A percentile compares a stretch with the other conserved stretches of the same genome.
phyloP scores from a whole-genome alignment of 2,329 filamentous ascomycete species.

The Metarhizium guizhouense region DNA sequence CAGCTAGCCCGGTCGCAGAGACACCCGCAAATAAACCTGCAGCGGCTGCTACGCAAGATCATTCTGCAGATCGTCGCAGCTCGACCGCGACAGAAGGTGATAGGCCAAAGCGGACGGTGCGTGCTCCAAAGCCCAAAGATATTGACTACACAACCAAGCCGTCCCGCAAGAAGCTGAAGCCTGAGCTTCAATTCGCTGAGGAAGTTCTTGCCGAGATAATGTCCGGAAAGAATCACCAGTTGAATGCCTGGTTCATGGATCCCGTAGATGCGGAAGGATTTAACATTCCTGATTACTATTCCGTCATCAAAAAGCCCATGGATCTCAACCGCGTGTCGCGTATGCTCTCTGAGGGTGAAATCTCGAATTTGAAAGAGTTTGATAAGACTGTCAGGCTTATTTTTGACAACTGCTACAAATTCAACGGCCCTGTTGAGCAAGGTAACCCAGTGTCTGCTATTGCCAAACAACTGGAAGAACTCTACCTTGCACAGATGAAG shows the following conservation, averaged over 20 bases:
- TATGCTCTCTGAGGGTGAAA: constrained; percentile 71
- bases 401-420: constrained; percentile 82
- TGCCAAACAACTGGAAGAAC: constrained; percentile 62
- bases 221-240: constrained; percentile 58
- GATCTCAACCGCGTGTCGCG: constrained; percentile 74
- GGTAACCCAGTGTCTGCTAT: constrained; percentile 65
- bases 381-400: constrained; percentile 76
- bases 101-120: constrained; percentile 86
- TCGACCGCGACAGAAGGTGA: constrained; percentile 67
- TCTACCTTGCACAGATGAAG: constrained; percentile 69
- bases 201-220: constrained; percentile 70
- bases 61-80: constrained; percentile 43
- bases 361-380: constrained; percentile 76
- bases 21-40: constrained; percentile 12
- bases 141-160: constrained; percentile 70
- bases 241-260: constrained; percentile 67
- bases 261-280: constrained; percentile 91
- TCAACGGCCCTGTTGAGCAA: constrained; percentile 54
- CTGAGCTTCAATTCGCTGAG: constrained; percentile 85
- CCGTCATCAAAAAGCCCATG: constrained; percentile 95
- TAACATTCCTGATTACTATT: constrained; percentile 88
- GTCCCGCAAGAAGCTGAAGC: constrained; percentile 81
- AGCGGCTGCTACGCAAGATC: constrained; percentile 11
- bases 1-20: constrained; percentile 18
- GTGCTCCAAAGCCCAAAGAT: constrained; percentile 83